These are phyloP conservation scores for Sclerotinia borealis DNA, from an alignment of 2,329 filamentous ascomycete species.

Conservation along the genomic window DNA sequence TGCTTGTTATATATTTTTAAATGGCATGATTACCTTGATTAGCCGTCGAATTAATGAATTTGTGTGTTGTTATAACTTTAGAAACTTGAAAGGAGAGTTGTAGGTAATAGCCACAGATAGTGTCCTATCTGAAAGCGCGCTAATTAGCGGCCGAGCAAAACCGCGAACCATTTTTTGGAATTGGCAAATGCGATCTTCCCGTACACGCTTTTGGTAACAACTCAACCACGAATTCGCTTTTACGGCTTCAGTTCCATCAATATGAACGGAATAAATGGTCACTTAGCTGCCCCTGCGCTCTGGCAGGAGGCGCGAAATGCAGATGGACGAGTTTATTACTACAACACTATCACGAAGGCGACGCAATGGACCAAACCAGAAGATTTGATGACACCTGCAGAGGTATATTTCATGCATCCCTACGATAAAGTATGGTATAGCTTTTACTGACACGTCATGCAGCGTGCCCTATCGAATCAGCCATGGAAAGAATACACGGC, in stretches of 20 bases:
- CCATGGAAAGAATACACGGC: slow-evolving; percentile 92
- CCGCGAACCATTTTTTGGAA: slow-evolving; percentile 7
- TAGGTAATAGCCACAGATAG: background rate
- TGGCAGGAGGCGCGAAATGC: slow-evolving; percentile 80
- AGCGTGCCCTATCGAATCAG: slow-evolving; percentile 75
- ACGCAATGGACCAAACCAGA: slow-evolving; percentile 94
- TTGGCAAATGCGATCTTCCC: slow-evolving; percentile 9
- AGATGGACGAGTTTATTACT: slow-evolving; percentile 86
- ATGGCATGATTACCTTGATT: background rate
- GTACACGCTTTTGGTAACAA: background rate
- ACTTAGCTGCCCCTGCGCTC: slow-evolving; percentile 39
- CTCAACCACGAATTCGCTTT: slow-evolving; percentile 7
- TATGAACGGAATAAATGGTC: slow-evolving; percentile 31
- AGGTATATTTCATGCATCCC: slow-evolving; percentile 49
- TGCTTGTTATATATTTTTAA: background rate
- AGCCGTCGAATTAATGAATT: background rate
- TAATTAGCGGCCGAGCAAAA: slow-evolving; percentile 9
- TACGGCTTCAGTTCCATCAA: background rate
- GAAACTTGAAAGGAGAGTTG: background rate
- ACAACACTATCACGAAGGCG: slow-evolving; percentile 75
- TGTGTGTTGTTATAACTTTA: background rate
- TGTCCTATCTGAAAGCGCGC: background rate
- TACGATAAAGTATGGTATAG: slow-evolving; percentile 17
- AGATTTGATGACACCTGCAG: slow-evolving; percentile 76
- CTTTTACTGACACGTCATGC: slow-evolving; percentile 14